A percentile compares a stretch with the other conserved stretches of the same genome.
These are phyloP conservation scores for Chlorella sp. DNA, from an alignment of 139 green algal genomes.

Conservation along the genomic window DNA sequence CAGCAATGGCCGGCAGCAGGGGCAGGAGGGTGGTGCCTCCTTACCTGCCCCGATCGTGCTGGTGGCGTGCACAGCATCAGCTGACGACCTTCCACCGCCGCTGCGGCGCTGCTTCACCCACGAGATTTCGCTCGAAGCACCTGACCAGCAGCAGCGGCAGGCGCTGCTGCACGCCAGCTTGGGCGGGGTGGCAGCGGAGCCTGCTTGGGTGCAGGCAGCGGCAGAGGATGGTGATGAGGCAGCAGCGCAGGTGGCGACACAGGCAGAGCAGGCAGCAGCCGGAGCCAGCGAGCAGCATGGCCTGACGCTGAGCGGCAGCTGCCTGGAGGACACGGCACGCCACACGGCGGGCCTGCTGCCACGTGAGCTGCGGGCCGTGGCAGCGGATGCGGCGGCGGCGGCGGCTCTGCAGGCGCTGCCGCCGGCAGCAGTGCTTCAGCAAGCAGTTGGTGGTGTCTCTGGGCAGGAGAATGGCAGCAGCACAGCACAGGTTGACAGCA, in stretches of 20 bases:
- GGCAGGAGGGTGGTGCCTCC: background rate
- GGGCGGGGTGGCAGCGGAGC: conserved; percentile 42
- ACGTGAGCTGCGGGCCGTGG: conserved; percentile 75
- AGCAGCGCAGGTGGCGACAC: background rate
- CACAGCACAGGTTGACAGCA: background rate
- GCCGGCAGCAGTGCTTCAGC: conserved; percentile 17
- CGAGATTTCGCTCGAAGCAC: conserved; percentile 66
- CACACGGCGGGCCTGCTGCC: conserved; percentile 86
- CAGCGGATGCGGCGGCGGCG: conserved; percentile 66
- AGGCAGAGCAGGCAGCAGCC: background rate
- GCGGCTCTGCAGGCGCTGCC: conserved; percentile 31
- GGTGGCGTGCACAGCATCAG: conserved; percentile 52
- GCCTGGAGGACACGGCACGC: conserved; percentile 47
- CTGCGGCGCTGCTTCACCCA: conserved; percentile 90
- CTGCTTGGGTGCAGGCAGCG: background rate
- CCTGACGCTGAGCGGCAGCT: background rate
- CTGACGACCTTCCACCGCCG: conserved; percentile 66
- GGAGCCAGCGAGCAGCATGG: background rate
- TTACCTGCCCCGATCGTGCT: conserved; percentile 59
- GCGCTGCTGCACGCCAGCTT: conserved; percentile 54
- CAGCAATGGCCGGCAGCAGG: background rate
- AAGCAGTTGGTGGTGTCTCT: background rate
- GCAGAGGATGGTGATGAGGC: background rate
- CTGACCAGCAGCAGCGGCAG: conserved; percentile 47
- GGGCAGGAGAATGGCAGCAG: background rate